phyloP scores from a whole-genome alignment of 2,329 filamentous ascomycete species.

The Xylaria digitata region DNA sequence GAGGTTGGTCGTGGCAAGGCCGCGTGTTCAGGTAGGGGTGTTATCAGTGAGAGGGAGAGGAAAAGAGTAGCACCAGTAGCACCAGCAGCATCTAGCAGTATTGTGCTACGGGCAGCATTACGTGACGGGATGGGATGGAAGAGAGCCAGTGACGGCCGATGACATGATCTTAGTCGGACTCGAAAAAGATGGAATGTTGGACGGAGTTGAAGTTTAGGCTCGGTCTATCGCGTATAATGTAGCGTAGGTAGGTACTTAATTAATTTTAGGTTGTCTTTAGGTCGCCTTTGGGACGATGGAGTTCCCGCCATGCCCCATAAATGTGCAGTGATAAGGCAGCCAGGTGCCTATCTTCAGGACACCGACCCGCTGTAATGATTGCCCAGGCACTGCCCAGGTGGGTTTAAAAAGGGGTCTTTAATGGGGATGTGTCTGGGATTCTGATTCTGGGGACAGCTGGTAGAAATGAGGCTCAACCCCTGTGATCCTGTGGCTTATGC shows the following conservation, averaged over 20 bases:
- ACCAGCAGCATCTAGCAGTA: conserved; percentile 4
- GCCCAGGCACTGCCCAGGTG: conserved; percentile 3
- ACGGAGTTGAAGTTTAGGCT: conserved; percentile 33
- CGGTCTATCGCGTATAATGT: conserved; percentile 13
- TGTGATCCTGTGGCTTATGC: conserved; percentile 24
- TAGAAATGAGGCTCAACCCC: conserved; percentile 21
- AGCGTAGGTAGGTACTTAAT: neutral
- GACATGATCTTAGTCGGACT: conserved; percentile 31
- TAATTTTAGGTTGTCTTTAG: conserved; percentile 11
- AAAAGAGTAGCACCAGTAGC: neutral
- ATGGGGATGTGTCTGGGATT: no score
- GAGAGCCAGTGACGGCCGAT: conserved; percentile 17
- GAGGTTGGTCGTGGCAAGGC: conserved; percentile 4
- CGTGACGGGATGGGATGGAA: conserved; percentile 11
- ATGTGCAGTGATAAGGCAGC: conserved; percentile 16
- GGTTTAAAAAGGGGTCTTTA: neutral
- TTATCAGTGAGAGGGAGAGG: neutral
- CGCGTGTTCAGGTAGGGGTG: neutral
- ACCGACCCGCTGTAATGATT: conserved; percentile 18
- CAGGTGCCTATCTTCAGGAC: conserved; percentile 3
- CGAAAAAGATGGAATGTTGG: conserved; percentile 26
- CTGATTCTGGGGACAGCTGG: neutral
- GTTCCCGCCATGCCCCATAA: conserved; percentile 7
- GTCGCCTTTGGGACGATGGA: neutral
- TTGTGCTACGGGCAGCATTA: conserved; percentile 6